Evolutionary conservation across 257 asterid species (phyloP).

Genomic region (Solanum virginianum): DNA sequence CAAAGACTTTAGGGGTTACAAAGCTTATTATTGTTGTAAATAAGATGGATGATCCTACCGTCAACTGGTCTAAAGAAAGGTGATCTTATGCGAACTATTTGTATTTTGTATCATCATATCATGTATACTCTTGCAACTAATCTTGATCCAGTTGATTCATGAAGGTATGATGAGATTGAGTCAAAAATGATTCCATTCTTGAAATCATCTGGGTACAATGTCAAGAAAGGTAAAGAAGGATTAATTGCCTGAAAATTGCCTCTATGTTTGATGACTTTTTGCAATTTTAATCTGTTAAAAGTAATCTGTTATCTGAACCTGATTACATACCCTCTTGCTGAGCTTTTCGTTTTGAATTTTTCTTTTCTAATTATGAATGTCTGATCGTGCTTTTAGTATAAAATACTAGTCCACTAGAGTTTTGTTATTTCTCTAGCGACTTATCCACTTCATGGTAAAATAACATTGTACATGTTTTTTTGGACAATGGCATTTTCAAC

Average conservation of each 20-base stretch:
- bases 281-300: background rate
- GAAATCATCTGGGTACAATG: constrained; percentile 80
- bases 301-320: background rate
- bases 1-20: constrained; percentile 95
- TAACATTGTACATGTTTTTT: too few species aligned
- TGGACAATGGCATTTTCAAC: background rate
- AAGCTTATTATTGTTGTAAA: constrained; percentile 88
- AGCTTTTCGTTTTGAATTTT: background rate
- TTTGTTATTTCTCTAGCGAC: background rate
- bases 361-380: background rate
- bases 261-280: background rate
- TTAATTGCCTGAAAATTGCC: background rate
- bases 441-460: background rate
- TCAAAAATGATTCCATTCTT: constrained; percentile 64
- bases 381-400: background rate
- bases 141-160: background rate
- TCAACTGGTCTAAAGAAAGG: constrained; percentile 96
- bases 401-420: background rate
- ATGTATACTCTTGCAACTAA: background rate
- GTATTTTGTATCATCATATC: background rate
- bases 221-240: constrained; percentile 58
- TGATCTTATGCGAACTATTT: constrained; percentile 1
- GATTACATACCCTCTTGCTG: background rate
- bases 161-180: constrained; percentile 90
- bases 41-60: constrained; percentile 98